A percentile compares a stretch with the other conserved stretches of the same genome.
phyloP scores from a whole-genome alignment of 441 rosid genomes.

The Kokia cookei region DNA sequence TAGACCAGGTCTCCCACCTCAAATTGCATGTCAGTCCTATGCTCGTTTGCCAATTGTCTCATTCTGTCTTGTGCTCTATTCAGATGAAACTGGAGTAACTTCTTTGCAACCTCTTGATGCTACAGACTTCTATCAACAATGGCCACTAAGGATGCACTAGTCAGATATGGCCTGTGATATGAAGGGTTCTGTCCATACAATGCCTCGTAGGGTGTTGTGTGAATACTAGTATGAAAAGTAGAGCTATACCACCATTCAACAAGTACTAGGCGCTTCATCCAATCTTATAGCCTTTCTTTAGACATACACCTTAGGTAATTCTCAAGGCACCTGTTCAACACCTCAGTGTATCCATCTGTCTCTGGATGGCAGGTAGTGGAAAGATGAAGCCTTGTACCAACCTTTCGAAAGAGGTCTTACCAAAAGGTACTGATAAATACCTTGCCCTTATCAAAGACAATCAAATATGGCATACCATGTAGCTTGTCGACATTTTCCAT shows the following conservation, averaged over 20 bases:
- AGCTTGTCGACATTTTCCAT: too few relatives aligned
- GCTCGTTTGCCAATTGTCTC: neutral
- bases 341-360: neutral
- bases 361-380: neutral
- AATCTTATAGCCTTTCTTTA: too few relatives aligned
- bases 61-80: neutral
- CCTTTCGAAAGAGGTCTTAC: neutral
- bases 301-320: neutral
- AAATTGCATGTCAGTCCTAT: neutral
- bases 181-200: too few relatives aligned
- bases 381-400: too few relatives aligned
- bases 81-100: neutral
- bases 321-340: neutral
- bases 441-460: neutral
- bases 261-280: too few relatives aligned
- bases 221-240: neutral
- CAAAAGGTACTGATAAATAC: neutral
- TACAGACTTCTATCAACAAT: too few relatives aligned
- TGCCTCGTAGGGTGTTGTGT: neutral
- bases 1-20: neutral
- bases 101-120: neutral
- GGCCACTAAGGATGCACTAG: neutral
- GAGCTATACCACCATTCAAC: neutral
- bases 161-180: too few relatives aligned
- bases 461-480: neutral